A percentile compares a stretch with the other conserved stretches of the same genome.
Conservation (phyloP, 495 filamentous ascomycete species). For the Clavariopsis aquatica region DNA sequence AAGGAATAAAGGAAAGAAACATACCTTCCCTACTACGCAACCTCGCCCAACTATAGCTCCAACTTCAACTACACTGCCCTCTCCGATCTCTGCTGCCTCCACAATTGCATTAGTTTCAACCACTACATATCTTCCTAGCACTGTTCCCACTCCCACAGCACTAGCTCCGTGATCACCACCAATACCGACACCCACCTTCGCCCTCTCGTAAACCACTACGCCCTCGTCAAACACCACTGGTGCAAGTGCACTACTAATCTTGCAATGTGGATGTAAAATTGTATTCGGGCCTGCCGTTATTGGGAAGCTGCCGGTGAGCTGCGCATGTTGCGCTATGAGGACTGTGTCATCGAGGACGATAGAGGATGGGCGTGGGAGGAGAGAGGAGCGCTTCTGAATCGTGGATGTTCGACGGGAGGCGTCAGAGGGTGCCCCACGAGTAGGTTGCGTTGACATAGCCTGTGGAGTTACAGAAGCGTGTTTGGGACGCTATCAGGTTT, state of each 20-base stretch:
- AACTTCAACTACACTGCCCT: constrained; percentile 64
- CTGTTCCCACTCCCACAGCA: constrained; percentile 46
- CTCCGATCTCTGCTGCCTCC: constrained; percentile 63
- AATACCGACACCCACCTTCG: constrained; percentile 41
- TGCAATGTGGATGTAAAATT: constrained; percentile 79
- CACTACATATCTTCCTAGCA: constrained; percentile 58
- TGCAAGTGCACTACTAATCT: constrained; percentile 67
- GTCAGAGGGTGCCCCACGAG: constrained; percentile 16
- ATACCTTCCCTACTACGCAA: constrained; percentile 64
- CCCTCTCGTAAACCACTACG: constrained; percentile 73
- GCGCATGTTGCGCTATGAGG: constrained; percentile 73
- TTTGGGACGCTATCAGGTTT: neutral
- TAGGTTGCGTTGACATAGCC: constrained; percentile 21
- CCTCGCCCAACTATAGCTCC: constrained; percentile 62
- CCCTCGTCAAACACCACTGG: constrained; percentile 70
- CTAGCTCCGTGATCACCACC: constrained; percentile 40
- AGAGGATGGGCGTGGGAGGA: constrained; percentile 61
- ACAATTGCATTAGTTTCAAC: constrained; percentile 64
- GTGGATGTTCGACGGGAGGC: constrained; percentile 20
- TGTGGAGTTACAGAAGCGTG: neutral
- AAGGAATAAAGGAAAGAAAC: constrained; percentile 9
- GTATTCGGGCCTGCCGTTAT: constrained; percentile 70
- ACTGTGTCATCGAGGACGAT: constrained; percentile 65
- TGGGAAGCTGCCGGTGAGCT: constrained; percentile 68
- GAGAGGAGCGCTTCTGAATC: constrained; percentile 29